These are phyloP conservation scores for Suillus plorans DNA, from an alignment of 768 basidiomycete genomes.

Conservation along the genomic window DNA sequence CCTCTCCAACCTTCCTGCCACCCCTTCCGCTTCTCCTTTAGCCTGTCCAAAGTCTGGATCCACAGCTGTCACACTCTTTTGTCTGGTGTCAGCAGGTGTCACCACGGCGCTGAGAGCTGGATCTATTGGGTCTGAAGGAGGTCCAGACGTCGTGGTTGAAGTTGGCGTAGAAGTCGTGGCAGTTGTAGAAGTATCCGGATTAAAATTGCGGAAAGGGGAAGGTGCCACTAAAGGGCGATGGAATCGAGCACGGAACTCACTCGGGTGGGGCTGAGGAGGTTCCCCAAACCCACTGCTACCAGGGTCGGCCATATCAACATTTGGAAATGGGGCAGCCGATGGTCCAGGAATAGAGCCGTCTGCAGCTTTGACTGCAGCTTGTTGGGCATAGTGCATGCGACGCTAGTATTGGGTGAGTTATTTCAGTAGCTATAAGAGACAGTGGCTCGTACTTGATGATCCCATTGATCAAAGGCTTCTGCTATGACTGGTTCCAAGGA, in stretches of 20 bases:
- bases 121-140: conserved; percentile 32
- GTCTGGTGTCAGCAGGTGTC: conserved; percentile 22
- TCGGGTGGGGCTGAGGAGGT: conserved; percentile 34
- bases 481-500: conserved; percentile 79
- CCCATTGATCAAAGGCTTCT: conserved; percentile 86
- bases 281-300: conserved; percentile 25
- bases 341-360: conserved; percentile 30
- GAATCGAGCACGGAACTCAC: conserved; percentile 67
- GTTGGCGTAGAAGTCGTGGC: conserved; percentile 34
- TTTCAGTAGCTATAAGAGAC: conserved; percentile 9
- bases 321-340: conserved; percentile 29
- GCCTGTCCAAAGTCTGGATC: conserved; percentile 26
- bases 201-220: conserved; percentile 51
- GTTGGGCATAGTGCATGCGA: conserved; percentile 45
- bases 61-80: conserved; percentile 18
- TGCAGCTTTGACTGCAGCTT: conserved; percentile 31
- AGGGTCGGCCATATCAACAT: conserved; percentile 33
- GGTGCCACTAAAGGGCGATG: conserved; percentile 60
- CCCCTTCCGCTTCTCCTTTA: conserved; percentile 22
- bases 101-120: conserved; percentile 31
- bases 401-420: conserved; percentile 32
- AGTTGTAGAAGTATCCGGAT: conserved; percentile 27
- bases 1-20: conserved; percentile 21
- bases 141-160: conserved; percentile 34
- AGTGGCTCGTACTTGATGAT: conserved; percentile 60